Percentiles rank a stretch among this genome's conserved stretches.
These are phyloP conservation scores for Beverwykella pulmonaria DNA, from an alignment of 495 filamentous ascomycete genomes.

Conservation along the genomic window DNA sequence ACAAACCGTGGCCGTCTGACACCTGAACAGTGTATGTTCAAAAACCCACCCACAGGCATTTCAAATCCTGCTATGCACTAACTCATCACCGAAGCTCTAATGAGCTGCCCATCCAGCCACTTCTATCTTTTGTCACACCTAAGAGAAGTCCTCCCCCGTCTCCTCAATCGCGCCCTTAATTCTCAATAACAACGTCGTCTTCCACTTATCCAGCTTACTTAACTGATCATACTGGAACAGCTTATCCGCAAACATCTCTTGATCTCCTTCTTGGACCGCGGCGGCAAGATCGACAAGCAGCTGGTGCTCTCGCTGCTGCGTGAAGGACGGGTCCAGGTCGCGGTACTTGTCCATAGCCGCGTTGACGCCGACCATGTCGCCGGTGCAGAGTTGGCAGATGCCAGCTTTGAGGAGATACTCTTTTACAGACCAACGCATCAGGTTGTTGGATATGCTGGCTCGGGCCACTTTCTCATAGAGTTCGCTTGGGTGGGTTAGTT, in stretches of 20 bases:
- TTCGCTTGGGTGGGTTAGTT: constrained; percentile 53
- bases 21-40: background rate
- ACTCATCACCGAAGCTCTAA: no score
- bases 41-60: background rate
- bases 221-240: constrained; percentile 85
- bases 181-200: constrained; percentile 80
- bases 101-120: no score
- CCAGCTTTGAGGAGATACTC: constrained; percentile 92
- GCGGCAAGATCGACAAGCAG: constrained; percentile 73
- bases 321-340: constrained; percentile 78
- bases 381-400: constrained; percentile 52
- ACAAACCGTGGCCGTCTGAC: background rate
- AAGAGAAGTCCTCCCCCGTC: constrained; percentile 75
- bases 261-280: constrained; percentile 70
- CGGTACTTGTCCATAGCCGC: constrained; percentile 78
- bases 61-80: no score
- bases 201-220: constrained; percentile 93
- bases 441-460: constrained; percentile 69
- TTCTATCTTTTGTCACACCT: background rate
- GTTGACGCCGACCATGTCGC: constrained; percentile 73
- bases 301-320: constrained; percentile 73
- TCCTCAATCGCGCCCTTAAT: constrained; percentile 82
- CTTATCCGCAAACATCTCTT: constrained; percentile 80
- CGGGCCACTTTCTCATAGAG: constrained; percentile 79
- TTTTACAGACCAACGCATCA: constrained; percentile 90